Percentiles rank a stretch among this genome's conserved stretches.
Conservation (phyloP, 768 basidiomycete genomes). For the Tephrocybe sp. region DNA sequence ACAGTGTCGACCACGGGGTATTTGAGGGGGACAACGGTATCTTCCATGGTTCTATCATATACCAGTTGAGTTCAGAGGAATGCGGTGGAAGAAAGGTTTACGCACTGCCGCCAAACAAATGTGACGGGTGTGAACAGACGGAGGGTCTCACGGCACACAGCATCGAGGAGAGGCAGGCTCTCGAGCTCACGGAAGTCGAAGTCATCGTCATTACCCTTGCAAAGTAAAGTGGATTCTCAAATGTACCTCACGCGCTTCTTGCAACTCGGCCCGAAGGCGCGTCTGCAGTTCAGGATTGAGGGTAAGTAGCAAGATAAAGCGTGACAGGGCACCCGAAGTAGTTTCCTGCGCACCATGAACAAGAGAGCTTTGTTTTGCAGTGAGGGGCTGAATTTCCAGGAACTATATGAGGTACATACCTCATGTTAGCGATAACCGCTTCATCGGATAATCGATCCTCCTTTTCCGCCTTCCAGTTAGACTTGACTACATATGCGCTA, state of each 20-base stretch:
- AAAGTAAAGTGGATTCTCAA: too few species aligned
- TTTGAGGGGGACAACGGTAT: conserved; percentile 33
- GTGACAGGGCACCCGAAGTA: conserved; percentile 28
- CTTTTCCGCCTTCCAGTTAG: conserved; percentile 28
- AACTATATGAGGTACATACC: conserved; percentile 20
- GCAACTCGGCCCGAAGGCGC: conserved; percentile 25
- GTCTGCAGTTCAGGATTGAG: conserved; percentile 27
- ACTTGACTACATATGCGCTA: conserved; percentile 22
- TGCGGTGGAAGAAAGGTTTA: not conserved
- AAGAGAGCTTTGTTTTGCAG: too few species aligned
- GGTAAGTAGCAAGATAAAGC: conserved; percentile 26
- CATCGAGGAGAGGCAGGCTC: conserved; percentile 35
- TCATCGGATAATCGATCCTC: conserved; percentile 27
- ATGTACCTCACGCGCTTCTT: conserved; percentile 14
- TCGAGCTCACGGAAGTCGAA: conserved; percentile 38
- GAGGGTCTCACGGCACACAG: conserved; percentile 36
- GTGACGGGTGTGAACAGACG: conserved; percentile 27
- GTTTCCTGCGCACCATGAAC: conserved; percentile 37
- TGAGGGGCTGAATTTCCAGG: too few species aligned
- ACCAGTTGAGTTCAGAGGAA: not conserved
- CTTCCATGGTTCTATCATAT: conserved; percentile 27
- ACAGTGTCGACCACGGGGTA: conserved; percentile 26
- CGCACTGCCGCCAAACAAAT: conserved; percentile 32
- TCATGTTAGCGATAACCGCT: conserved; percentile 29
- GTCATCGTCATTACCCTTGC: conserved; percentile 24